Percentiles rank a stretch among this genome's conserved stretches.
Conservation (phyloP, 2,329 filamentous ascomycete species). For the Polytolypa hystricis region DNA sequence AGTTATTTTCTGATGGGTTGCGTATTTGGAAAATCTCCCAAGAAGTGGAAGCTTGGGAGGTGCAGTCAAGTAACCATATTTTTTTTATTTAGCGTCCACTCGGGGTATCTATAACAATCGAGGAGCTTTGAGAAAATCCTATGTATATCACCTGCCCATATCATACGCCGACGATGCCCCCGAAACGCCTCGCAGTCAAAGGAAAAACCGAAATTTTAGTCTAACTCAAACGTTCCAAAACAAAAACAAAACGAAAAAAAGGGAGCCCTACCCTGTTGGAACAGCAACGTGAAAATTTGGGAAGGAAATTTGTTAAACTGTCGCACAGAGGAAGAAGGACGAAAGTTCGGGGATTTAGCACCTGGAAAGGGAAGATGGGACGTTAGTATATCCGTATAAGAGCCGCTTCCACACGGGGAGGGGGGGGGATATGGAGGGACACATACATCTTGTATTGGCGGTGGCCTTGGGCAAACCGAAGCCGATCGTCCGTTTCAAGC, state of each 20-base stretch:
- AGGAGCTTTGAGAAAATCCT: slow-evolving; percentile 36
- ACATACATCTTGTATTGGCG: slow-evolving; percentile 65
- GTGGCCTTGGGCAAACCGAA: slow-evolving; percentile 55
- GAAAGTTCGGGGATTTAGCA: slow-evolving; percentile 24
- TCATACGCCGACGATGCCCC: too few relatives aligned
- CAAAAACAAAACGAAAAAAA: too few relatives aligned
- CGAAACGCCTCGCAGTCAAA: too few relatives aligned
- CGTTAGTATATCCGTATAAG: background rate
- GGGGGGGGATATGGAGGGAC: background rate
- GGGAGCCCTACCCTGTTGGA: too few relatives aligned
- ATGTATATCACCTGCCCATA: slow-evolving; percentile 27
- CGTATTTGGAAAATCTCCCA: too few relatives aligned
- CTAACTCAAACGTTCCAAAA: too few relatives aligned
- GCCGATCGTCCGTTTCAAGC: slow-evolving; percentile 63
- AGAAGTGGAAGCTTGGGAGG: too few relatives aligned
- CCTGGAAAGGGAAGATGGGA: slow-evolving; percentile 20
- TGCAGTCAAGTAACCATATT: slow-evolving; percentile 19
- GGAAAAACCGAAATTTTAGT: too few relatives aligned
- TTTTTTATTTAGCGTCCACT: slow-evolving; percentile 40
- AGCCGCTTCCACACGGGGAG: background rate
- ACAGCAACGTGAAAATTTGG: too few relatives aligned
- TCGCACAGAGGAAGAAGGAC: too few relatives aligned
- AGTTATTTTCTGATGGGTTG: too few relatives aligned
- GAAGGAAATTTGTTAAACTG: too few relatives aligned
- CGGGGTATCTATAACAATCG: slow-evolving; percentile 39